Evolutionary conservation across 2,329 filamentous ascomycete genomes (phyloP).

Genomic region (Aspergillus alliaceus): DNA sequence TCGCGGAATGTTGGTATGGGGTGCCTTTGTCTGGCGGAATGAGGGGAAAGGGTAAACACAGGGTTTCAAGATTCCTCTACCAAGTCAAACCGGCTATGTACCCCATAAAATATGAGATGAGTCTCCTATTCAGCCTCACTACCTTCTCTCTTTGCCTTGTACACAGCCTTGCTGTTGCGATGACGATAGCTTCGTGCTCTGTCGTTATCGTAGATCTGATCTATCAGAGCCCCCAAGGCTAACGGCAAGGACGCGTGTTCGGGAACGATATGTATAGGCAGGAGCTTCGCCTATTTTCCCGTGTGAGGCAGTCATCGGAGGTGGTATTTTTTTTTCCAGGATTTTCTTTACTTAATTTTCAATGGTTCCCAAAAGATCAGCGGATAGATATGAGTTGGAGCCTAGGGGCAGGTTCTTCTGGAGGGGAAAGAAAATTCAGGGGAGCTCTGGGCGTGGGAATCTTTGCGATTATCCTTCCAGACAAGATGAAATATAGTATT

Average conservation of each 20-base stretch:
- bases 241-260: conserved; percentile 23
- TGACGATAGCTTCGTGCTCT: background rate
- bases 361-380: background rate
- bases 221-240: background rate
- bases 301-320: background rate
- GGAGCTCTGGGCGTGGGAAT: background rate
- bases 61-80: background rate
- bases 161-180: background rate
- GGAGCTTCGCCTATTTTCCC: too few species aligned
- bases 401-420: background rate
- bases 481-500: too few species aligned
- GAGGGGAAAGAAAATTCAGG: too few species aligned
- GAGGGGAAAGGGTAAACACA: background rate
- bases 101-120: too few species aligned
- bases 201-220: background rate
- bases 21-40: background rate
- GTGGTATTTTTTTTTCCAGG: background rate
- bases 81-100: background rate
- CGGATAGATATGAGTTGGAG: background rate
- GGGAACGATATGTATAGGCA: conserved; percentile 17
- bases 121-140: background rate
- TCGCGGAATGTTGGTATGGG: background rate
- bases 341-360: background rate
- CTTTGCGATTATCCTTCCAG: too few species aligned
- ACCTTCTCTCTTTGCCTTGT: background rate